Evolutionary conservation across 306 rosid species (phyloP), one percentile per base, ranked within the genome.

Genomic region (Gastrolobium bilobum): DNA sequence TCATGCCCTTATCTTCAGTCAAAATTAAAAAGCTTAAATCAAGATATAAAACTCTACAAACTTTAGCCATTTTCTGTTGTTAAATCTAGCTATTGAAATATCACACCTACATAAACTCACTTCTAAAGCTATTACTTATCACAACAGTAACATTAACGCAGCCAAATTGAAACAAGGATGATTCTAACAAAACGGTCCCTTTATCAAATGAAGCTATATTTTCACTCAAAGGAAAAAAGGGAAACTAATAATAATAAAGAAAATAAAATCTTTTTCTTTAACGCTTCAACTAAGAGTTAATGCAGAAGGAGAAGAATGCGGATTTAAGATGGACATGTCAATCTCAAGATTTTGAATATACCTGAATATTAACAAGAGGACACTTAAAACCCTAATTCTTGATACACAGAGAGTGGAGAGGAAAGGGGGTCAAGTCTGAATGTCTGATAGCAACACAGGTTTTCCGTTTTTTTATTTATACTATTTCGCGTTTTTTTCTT

Each of bases 341-440:
- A 57, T 53, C 5, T 60, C 31, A 30, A 42, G 51, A 58, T 9
- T 20, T 57, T 2, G 79, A 53, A 69, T 3, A 52, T 69, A 75
- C 84, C 84, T 61, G 75, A 4, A 33, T 51, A 51, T 8, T 61
- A 2, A 51, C 5, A 50, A 73, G 46, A 29, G n/a, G 43, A 10
- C 60, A 69, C 61, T 42, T 10, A 10, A 74, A 84, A 79, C 84
- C 87, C 81, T 79, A 84, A 53, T 20, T 39, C 69, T 6, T 10
- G 64, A 15, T 67, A 60, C 51, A 42, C 40, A 46, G 35, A 5
- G 42, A 51, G 6, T 14, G 26, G 26, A 3, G 7, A 35, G 9
- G 34, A 26, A 20, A 54, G 68, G 3, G 4, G 1, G 35, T 14
- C 0, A 7, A 4, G 40, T 30, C 26, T 20, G 26, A 10, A 37